Conservation (phyloP, 1,284 basidiomycete species). For the Leccinum pallidistipes region DNA sequence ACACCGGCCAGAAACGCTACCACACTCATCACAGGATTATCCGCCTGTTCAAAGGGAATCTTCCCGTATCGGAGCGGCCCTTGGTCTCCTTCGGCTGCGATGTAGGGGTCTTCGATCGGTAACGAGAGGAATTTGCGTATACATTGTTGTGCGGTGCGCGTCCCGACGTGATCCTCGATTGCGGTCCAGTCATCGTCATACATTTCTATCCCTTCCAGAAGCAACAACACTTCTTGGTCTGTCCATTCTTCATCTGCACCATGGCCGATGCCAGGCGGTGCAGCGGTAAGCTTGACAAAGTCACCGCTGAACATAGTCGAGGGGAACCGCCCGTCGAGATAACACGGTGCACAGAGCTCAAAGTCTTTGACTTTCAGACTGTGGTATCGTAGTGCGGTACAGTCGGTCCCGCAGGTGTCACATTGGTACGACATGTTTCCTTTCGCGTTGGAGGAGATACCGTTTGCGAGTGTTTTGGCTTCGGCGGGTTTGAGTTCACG, state of each 20-base stretch:
- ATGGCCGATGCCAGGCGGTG: constrained; percentile 42
- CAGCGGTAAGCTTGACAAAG: constrained; percentile 86
- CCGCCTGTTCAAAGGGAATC: constrained; percentile 90
- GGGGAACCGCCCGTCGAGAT: constrained; percentile 95
- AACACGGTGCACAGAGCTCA: constrained; percentile 88
- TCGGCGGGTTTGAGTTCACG: constrained; percentile 63
- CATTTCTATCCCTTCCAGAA: constrained; percentile 97
- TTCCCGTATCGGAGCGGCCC: constrained; percentile 80
- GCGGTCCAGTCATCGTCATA: constrained; percentile 96
- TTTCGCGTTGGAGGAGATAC: constrained; percentile 49
- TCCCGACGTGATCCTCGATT: constrained; percentile 91
- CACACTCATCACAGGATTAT: constrained; percentile 98
- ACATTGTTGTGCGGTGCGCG: constrained; percentile 91
- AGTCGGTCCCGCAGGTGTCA: constrained; percentile 94
- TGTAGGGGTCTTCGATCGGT: constrained; percentile 94
- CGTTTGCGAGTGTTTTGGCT: constrained; percentile 62
- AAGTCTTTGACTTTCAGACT: constrained; percentile 92
- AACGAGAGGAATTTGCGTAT: constrained; percentile 94
- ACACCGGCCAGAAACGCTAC: constrained; percentile 96
- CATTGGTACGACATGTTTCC: constrained; percentile 72
- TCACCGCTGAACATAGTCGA: constrained; percentile 96
- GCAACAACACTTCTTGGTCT: constrained; percentile 86
- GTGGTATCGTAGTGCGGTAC: constrained; percentile 87
- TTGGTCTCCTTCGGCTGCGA: constrained; percentile 71
- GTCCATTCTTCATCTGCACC: constrained; percentile 66